A percentile compares a stretch with the other conserved stretches of the same genome.
Conservation (phyloP, 352 stramenopile species). For the Phytophthora litchii region DNA sequence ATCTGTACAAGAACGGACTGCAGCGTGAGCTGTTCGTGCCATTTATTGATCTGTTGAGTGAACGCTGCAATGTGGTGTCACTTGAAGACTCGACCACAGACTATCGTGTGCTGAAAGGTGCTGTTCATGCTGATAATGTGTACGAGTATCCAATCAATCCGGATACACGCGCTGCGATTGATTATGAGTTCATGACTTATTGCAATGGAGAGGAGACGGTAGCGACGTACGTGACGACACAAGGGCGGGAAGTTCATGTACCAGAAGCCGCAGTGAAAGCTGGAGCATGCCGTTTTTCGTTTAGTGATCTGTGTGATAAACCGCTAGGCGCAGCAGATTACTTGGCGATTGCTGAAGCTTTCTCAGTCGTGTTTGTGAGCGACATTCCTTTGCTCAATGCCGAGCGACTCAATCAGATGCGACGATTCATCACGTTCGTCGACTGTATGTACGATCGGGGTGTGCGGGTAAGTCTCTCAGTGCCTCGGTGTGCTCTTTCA, state of each 20-base stretch:
- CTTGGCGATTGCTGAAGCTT: slow-evolving; percentile 89
- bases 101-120: slow-evolving; percentile 80
- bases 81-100: slow-evolving; percentile 80
- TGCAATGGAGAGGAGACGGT: slow-evolving; percentile 57
- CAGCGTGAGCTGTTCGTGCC: slow-evolving; percentile 96
- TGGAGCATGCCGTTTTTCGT: slow-evolving; percentile 91
- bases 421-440: slow-evolving; percentile 98
- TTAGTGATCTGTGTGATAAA: slow-evolving; percentile 95
- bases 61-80: slow-evolving; percentile 87
- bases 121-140: slow-evolving; percentile 66
- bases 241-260: slow-evolving; percentile 70
- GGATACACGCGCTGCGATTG: slow-evolving; percentile 58
- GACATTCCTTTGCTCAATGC: slow-evolving; percentile 91
- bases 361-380: slow-evolving; percentile 90
- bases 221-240: slow-evolving; percentile 60
- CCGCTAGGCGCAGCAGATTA: slow-evolving; percentile 95
- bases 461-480: slow-evolving; percentile 60
- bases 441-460: slow-evolving; percentile 97
- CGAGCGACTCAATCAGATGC: slow-evolving; percentile 90
- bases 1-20: slow-evolving; percentile 97
- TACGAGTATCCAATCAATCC: slow-evolving; percentile 67
- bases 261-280: slow-evolving; percentile 56
- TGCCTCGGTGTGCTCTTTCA: background rate
- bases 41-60: slow-evolving; percentile 94
- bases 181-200: slow-evolving; percentile 69